Base-by-base conservation (phyloP, 306 rosid species). In the Quillaja saponaria region DNA sequence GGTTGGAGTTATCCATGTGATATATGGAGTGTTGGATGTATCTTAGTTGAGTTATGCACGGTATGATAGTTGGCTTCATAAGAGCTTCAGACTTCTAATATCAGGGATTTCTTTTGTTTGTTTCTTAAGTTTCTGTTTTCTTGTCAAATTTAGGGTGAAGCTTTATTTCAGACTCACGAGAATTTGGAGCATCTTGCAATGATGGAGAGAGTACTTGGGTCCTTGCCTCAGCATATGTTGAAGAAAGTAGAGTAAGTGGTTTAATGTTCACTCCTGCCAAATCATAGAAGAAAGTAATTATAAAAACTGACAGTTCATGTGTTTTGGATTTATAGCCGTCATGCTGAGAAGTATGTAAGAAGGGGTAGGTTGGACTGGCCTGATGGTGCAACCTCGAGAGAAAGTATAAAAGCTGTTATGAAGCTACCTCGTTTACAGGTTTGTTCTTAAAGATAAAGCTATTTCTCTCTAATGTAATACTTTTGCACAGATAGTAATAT, bases 1-100 rank as follows among this genome's bases (percentile, higher is more conserved):
- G 95, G 99, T 18, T 92, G 99, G 99, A 88, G 88, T 75, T 90
- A 79, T 66, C 91, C 96, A 0, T 92, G 99, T 55, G 99, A 92
- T 71, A 51, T 86, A 46, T 92, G 99, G 99, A 92, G 99, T 58
- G 91, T 89, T 55, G 99, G 99, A 12, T 92, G 99, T 82, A 92
- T 92, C 65, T 73, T 92, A 75, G 95, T 89, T 12, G 99, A 92
- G 58, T 58, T 92, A 28, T 92, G 99, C 88, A 81, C 95, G 70
- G 98, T 91, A 75, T 28, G 79, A 39, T 8, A 8, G 44, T 20
- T 13, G 14, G 1, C 59, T 49, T 4, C 42, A 13, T 47, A 21
- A 33, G 25, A 40, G 9, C 8, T 31, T 45, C 31, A 18, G 18
- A n/a, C n/a, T n/a, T n/a, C n/a, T n/a, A n/a, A 14, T 31, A 8